phyloP scores from a whole-genome alignment of 176 grass and related monocot species.

The Avena atlantica region DNA sequence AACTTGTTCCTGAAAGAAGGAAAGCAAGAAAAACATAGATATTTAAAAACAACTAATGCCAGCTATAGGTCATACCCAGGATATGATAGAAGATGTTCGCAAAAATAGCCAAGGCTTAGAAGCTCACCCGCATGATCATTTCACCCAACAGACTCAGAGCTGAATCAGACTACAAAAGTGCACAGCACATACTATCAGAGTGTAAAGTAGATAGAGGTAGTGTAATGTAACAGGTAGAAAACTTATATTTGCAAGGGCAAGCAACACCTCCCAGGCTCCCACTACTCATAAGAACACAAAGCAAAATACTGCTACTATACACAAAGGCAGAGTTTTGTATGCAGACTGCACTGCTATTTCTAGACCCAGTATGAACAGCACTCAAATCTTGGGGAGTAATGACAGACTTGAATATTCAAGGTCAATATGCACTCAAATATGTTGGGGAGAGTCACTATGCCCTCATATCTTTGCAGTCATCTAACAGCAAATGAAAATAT shows the following conservation, averaged over 20 bases:
- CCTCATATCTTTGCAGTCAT: background rate
- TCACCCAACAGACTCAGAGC: conserved; percentile 71
- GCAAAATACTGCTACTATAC: conserved; percentile 1
- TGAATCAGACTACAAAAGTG: conserved; percentile 69
- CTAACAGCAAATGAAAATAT: conserved; percentile 17
- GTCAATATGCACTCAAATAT: background rate
- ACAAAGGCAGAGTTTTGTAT: background rate
- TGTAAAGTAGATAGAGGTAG: conserved; percentile 31
- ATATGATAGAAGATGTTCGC: conserved; percentile 24
- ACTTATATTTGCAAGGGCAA: conserved; percentile 22
- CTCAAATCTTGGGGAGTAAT: background rate
- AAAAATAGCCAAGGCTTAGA: conserved; percentile 14
- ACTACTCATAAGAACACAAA: conserved; percentile 7
- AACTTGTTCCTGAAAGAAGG: conserved; percentile 83
- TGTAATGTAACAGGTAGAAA: conserved; percentile 14
- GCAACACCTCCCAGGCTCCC: background rate
- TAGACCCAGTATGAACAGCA: background rate
- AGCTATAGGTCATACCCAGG: conserved; percentile 19
- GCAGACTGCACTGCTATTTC: background rate
- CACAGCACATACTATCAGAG: conserved; percentile 31
- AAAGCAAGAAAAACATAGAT: conserved; percentile 29
- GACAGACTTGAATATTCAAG: background rate
- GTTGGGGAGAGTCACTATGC: background rate
- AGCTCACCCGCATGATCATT: conserved; percentile 75
- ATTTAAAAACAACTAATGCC: conserved; percentile 35